Percentiles rank a stretch among this genome's conserved stretches.
Evolutionary conservation across 306 rosid species (phyloP).

Genomic region (Inga laurina): DNA sequence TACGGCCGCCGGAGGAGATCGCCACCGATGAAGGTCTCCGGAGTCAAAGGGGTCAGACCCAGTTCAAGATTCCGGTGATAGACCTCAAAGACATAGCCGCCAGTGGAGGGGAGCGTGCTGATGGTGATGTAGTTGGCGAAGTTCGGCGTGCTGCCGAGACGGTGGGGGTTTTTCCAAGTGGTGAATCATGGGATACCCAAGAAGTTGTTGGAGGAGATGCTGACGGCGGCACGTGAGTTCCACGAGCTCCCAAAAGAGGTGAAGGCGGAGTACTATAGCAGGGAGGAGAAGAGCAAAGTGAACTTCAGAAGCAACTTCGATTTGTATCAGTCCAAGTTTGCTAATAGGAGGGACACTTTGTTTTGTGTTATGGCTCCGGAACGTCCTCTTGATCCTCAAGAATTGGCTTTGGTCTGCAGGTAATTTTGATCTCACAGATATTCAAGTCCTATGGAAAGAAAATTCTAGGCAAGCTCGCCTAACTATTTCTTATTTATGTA

Average conservation of each 20-base stretch:
- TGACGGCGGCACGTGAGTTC: conserved; percentile 46
- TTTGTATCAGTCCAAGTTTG: conserved; percentile 37
- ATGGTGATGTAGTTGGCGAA: not conserved
- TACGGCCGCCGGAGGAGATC: conserved; percentile 30
- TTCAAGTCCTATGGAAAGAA: no score
- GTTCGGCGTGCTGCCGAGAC: conserved; percentile 39
- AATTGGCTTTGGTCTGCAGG: conserved; percentile 27
- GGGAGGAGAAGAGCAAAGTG: conserved; percentile 42
- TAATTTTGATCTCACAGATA: not conserved
- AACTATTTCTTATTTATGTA: no score
- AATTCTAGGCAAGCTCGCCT: no score
- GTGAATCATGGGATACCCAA: conserved; percentile 48
- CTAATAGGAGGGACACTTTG: conserved; percentile 54
- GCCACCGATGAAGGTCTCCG: not conserved
- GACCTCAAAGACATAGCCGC: conserved; percentile 26
- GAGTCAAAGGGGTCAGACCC: not conserved
- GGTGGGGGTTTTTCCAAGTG: conserved; percentile 52
- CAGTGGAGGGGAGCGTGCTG: not conserved
- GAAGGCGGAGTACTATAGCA: conserved; percentile 42
- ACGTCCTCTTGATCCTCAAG: conserved; percentile 30
- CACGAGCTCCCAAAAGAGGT: conserved; percentile 45
- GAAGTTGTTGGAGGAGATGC: conserved; percentile 33
- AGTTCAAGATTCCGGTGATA: conserved; percentile 38
- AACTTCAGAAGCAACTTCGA: conserved; percentile 48
- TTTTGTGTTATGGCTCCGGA: conserved; percentile 48